Conservation (phyloP, 2,329 filamentous ascomycete genomes). For the Sarocladium brachiariae region DNA sequence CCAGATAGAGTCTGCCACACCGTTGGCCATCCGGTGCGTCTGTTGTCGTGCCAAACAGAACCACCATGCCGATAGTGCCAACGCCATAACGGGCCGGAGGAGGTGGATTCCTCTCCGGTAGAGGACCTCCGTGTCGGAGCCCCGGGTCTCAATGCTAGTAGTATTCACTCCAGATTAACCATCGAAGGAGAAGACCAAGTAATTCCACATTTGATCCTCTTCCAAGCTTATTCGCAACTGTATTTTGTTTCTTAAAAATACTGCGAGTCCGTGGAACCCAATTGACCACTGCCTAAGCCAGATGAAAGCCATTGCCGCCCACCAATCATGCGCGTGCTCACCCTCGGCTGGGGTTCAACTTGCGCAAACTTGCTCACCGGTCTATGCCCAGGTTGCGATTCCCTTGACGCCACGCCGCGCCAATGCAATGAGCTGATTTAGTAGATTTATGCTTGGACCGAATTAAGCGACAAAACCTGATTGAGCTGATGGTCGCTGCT, state of each 20-base stretch:
- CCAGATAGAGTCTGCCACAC: background rate
- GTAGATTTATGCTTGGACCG: background rate
- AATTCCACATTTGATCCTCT: background rate
- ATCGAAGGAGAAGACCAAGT: background rate
- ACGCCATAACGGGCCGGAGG: background rate
- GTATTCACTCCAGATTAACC: no score
- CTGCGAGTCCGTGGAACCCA: no score
- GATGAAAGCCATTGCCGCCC: background rate
- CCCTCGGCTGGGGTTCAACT: background rate
- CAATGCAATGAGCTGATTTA: background rate
- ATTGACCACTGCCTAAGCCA: background rate
- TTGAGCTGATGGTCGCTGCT: no score
- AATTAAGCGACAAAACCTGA: background rate
- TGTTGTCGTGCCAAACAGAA: background rate
- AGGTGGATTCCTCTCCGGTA: background rate
- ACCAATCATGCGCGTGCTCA: background rate
- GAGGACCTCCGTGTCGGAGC: background rate
- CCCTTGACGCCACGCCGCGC: conserved; percentile 6
- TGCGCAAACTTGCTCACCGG: conserved; percentile 9
- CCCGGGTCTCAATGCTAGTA: no score
- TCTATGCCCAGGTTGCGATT: background rate
- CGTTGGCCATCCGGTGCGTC: background rate
- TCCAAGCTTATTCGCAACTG: background rate
- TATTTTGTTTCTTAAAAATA: no score
- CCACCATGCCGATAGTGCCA: background rate